Conservation (phyloP, 306 rosid genomes). For the Cucurbita argyrosperma region DNA sequence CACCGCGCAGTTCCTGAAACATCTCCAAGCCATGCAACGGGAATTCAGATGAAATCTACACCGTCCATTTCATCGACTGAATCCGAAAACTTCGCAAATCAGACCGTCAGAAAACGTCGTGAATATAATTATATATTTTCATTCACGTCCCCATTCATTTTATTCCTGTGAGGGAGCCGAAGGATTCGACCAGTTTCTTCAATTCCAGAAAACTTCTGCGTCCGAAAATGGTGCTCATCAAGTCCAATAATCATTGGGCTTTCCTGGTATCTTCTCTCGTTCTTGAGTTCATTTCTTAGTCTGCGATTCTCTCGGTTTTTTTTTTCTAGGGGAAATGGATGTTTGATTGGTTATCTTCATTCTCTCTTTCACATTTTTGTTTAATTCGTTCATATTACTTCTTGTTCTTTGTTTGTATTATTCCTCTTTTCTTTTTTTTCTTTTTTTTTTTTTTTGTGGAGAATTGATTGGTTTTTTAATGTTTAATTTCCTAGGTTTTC, state of each 20-base stretch:
- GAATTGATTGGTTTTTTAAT: neutral
- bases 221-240: conserved; percentile 9
- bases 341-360: neutral
- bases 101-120: too few species aligned
- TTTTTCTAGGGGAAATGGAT: neutral
- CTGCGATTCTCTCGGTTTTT: neutral
- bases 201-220: neutral
- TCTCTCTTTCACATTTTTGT: neutral
- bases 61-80: neutral
- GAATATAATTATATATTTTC: neutral
- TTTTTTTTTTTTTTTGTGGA: neutral
- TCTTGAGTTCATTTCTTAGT: neutral
- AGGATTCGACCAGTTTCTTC: neutral
- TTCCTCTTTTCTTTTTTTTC: neutral
- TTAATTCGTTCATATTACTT: neutral
- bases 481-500: neutral
- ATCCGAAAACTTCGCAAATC: neutral
- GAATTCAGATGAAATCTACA: neutral
- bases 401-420: neutral
- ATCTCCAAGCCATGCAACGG: too few species aligned
- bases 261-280: conserved; percentile 35
- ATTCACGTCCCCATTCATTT: neutral
- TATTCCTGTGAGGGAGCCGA: neutral
- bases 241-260: conserved; percentile 49
- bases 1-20: neutral